Conservation (phyloP, 2,329 filamentous ascomycete species). For the Colletotrichum limetticola region DNA sequence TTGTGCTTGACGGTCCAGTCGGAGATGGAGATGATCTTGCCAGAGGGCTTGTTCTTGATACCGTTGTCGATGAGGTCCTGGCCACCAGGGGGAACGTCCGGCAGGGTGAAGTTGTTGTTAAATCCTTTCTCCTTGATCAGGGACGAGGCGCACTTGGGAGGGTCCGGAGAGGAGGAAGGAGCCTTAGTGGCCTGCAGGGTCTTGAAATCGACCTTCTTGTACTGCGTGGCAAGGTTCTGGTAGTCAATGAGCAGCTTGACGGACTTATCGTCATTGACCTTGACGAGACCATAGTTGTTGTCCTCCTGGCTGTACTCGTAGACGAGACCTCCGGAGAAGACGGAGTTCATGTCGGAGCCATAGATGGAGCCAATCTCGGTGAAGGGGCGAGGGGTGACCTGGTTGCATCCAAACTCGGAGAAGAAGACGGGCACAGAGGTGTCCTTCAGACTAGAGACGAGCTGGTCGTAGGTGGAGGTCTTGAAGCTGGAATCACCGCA, state of each 20-base stretch:
- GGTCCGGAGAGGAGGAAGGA: conserved; percentile 56
- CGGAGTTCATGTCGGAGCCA: conserved; percentile 72
- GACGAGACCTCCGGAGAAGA: conserved; percentile 81
- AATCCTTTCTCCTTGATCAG: conserved; percentile 78
- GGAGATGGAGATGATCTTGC: conserved; percentile 76
- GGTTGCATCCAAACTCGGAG: conserved; percentile 85
- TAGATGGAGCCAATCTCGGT: conserved; percentile 81
- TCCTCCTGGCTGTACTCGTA: conserved; percentile 83
- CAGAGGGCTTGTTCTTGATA: conserved; percentile 70
- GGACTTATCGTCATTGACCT: conserved; percentile 67
- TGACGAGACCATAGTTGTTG: conserved; percentile 73
- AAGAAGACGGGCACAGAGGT: conserved; percentile 82
- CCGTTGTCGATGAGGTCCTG: conserved; percentile 81
- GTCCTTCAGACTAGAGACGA: conserved; percentile 73
- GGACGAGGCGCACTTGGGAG: conserved; percentile 72
- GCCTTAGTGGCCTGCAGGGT: conserved; percentile 72
- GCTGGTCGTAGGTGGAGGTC: conserved; percentile 69
- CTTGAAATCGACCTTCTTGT: conserved; percentile 77
- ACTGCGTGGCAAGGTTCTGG: conserved; percentile 80
- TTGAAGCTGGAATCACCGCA: conserved; percentile 73
- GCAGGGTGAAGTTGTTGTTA: conserved; percentile 83
- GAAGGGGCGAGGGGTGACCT: conserved; percentile 76
- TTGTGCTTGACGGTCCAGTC: conserved; percentile 66
- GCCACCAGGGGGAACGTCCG: conserved; percentile 73
- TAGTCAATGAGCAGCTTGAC: conserved; percentile 72